These are phyloP conservation scores for Ogataea populi-albae DNA, from an alignment of 805 yeast species.

Conservation along the genomic window DNA sequence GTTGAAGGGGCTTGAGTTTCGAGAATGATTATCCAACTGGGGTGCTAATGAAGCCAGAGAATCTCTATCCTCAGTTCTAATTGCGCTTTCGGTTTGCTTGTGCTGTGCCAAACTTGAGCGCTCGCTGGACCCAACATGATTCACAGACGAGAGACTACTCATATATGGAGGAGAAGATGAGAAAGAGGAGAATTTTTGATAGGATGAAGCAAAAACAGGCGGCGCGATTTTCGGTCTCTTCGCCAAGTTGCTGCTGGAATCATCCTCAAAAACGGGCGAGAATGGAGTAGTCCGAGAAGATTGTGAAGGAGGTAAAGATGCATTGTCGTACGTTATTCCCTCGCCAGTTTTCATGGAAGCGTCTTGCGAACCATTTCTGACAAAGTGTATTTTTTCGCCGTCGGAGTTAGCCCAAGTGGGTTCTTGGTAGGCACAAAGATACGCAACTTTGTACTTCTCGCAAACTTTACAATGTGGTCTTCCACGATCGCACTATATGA, in stretches of 20 bases:
- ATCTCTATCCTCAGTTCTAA: not conserved
- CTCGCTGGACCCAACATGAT: slow-evolving; percentile 26
- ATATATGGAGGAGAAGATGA: slow-evolving; percentile 18
- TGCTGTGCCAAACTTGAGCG: slow-evolving; percentile 16
- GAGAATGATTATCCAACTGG: not conserved
- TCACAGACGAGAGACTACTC: slow-evolving; percentile 11
- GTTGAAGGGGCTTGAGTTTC: too few species aligned
- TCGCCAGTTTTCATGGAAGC: too few species aligned
- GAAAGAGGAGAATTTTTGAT: slow-evolving; percentile 12
- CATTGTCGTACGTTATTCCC: not conserved
- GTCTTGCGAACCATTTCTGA: not conserved
- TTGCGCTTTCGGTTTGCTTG: slow-evolving; percentile 5
- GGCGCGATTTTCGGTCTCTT: slow-evolving; percentile 4
- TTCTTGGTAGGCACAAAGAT: slow-evolving; percentile 31
- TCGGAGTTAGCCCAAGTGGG: slow-evolving; percentile 29
- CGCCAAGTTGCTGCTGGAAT: slow-evolving; percentile 1
- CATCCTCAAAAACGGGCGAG: not conserved
- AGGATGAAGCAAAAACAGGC: not conserved
- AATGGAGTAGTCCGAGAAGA: not conserved
- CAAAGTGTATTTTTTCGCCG: slow-evolving; percentile 8
- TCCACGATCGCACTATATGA: slow-evolving; percentile 33
- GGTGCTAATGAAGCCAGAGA: not conserved
- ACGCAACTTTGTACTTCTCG: slow-evolving; percentile 26
- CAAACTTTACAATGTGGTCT: slow-evolving; percentile 35
- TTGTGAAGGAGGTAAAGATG: not conserved